These are phyloP conservation scores for Venturia nashicola DNA, from an alignment of 2,329 filamentous ascomycete species.

Conservation along the genomic window DNA sequence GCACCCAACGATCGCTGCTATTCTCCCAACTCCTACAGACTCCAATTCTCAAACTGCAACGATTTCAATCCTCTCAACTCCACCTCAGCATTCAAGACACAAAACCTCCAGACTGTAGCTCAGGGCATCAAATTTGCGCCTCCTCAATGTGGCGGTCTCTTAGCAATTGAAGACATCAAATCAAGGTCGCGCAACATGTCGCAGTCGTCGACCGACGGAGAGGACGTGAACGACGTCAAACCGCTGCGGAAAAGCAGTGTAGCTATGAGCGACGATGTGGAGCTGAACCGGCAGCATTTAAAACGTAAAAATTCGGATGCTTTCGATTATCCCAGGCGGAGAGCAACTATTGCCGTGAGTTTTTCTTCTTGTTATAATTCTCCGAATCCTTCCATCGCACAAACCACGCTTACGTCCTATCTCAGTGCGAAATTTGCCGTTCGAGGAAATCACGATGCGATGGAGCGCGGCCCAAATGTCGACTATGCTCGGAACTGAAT, in stretches of 20 bases:
- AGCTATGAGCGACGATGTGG: neutral
- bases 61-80: slow-evolving; percentile 16
- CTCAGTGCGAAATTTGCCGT: slow-evolving; percentile 69
- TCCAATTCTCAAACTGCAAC: neutral
- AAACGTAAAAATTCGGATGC: slow-evolving; percentile 22
- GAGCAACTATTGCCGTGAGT: slow-evolving; percentile 29
- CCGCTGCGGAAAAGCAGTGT: neutral
- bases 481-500: slow-evolving; percentile 69
- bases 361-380: neutral
- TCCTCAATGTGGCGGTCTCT: slow-evolving; percentile 1
- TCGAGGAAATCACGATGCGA: slow-evolving; percentile 71
- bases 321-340: slow-evolving; percentile 29
- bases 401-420: slow-evolving; percentile 12
- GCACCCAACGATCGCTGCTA: neutral
- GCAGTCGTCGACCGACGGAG: slow-evolving; percentile 28
- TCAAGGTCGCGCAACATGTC: slow-evolving; percentile 30
- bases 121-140: neutral
- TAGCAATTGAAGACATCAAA: slow-evolving; percentile 16
- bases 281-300: neutral
- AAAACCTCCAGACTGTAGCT: neutral
- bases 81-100: neutral
- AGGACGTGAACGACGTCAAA: slow-evolving; percentile 22
- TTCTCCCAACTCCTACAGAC: slow-evolving; percentile 12
- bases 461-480: slow-evolving; percentile 70
- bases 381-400: neutral